Evolutionary conservation across 2,329 filamentous ascomycete genomes (phyloP).

Genomic region (Aureobasidium sp.): DNA sequence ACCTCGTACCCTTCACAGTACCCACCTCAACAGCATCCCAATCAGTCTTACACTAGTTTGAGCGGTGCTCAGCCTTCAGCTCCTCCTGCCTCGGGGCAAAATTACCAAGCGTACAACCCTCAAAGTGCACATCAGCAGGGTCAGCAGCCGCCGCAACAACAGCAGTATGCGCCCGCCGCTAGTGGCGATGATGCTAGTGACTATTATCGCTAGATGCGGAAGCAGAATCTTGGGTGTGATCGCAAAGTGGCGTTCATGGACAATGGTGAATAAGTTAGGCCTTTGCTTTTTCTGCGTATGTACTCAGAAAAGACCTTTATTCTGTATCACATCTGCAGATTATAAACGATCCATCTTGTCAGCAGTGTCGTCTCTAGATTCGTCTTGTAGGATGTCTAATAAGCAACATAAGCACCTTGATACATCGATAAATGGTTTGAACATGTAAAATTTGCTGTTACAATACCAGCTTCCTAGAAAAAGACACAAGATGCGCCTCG

Average conservation of each 20-base stretch:
- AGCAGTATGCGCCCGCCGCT: slow-evolving; percentile 20
- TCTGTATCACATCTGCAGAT: background rate
- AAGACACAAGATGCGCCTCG: background rate
- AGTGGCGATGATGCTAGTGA: slow-evolving; percentile 30
- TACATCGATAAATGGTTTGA: background rate
- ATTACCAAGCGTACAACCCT: slow-evolving; percentile 20
- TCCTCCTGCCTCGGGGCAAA: slow-evolving; percentile 19
- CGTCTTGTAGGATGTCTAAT: no score
- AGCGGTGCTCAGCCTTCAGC: slow-evolving; percentile 13
- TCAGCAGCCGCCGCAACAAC: slow-evolving; percentile 19
- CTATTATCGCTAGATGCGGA: slow-evolving; percentile 25
- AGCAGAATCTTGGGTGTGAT: background rate
- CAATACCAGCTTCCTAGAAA: background rate
- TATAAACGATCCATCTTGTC: background rate
- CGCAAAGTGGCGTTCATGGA: background rate
- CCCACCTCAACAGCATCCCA: slow-evolving; percentile 15
- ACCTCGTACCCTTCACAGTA: slow-evolving; percentile 6
- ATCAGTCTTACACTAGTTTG: slow-evolving; percentile 5
- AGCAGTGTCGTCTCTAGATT: background rate
- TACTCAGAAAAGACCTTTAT: background rate
- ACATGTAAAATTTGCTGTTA: background rate
- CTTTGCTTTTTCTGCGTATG: background rate
- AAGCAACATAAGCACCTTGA: background rate
- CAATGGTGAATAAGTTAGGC: background rate
- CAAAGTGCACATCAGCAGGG: slow-evolving; percentile 11